Percentiles rank a stretch among this genome's conserved stretches.
Evolutionary conservation across 331 rosid genomes (phyloP).

Genomic region (Dryas integrifolia): DNA sequence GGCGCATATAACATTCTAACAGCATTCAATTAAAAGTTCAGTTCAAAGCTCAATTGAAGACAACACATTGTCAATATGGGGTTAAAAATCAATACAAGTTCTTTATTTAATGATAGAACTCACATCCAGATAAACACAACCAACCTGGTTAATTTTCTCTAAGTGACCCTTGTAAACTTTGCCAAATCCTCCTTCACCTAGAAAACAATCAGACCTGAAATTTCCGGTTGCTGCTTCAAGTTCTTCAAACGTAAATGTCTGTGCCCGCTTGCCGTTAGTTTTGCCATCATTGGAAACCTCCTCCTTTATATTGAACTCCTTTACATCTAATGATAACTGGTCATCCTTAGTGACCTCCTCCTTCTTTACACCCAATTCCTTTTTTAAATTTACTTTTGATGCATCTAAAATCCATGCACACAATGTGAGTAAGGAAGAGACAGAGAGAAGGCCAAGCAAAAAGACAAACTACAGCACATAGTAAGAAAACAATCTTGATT

Average conservation of each 20-base stretch:
- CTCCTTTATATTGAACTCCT: slow-evolving; percentile 45
- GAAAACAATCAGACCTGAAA: slow-evolving; percentile 50
- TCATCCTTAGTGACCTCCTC: slow-evolving; percentile 45
- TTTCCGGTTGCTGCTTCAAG: slow-evolving; percentile 50
- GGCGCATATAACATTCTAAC: background rate
- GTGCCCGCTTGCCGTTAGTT: slow-evolving; percentile 34
- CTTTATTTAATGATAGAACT: background rate
- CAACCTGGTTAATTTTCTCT: slow-evolving; percentile 54
- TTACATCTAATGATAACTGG: slow-evolving; percentile 49
- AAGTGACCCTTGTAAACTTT: slow-evolving; percentile 65
- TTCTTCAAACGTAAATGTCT: slow-evolving; percentile 49
- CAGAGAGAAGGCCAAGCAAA: slow-evolving; percentile 14
- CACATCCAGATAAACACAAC: slow-evolving; percentile 15
- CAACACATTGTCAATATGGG: background rate
- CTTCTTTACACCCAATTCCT: slow-evolving; percentile 31
- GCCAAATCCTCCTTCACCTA: slow-evolving; percentile 91
- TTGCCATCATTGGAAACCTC: slow-evolving; percentile 38
- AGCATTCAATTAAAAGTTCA: background rate
- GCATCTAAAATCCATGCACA: slow-evolving; percentile 17
- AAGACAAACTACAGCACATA: slow-evolving; percentile 28
- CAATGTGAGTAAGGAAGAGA: slow-evolving; percentile 10
- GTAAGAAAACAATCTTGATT: slow-evolving; percentile 6
- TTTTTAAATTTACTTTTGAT: slow-evolving; percentile 22
- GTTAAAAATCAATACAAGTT: background rate
- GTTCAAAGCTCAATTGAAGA: background rate